A percentile compares a stretch with the other conserved stretches of the same genome.
phyloP scores from a whole-genome alignment of 2,329 filamentous ascomycete genomes.

The Colletotrichum echinochloae region DNA sequence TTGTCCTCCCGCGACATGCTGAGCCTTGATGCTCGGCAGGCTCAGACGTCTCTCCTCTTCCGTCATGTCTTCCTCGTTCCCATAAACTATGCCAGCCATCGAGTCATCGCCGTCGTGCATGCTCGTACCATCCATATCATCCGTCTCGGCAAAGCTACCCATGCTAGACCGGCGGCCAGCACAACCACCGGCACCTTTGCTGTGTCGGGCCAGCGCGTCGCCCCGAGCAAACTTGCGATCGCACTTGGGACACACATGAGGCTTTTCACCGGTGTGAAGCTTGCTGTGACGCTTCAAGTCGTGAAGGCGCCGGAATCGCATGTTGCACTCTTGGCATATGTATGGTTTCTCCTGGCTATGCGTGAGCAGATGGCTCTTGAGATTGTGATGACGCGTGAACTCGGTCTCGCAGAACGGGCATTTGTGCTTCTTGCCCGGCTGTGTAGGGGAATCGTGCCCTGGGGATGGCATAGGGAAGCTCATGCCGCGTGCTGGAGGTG shows the following conservation, averaged over 20 bases:
- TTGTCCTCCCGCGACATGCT: slow-evolving; percentile 70
- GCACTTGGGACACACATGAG: slow-evolving; percentile 94
- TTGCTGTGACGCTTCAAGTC: slow-evolving; percentile 97
- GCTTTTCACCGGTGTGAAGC: slow-evolving; percentile 94
- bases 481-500: slow-evolving; percentile 63
- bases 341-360: slow-evolving; percentile 99
- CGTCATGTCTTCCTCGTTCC: slow-evolving; percentile 69
- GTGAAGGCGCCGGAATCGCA: slow-evolving; percentile 91
- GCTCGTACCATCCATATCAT: slow-evolving; percentile 72
- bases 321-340: slow-evolving; percentile 91
- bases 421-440: slow-evolving; percentile 85
- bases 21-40: slow-evolving; percentile 79
- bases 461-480: slow-evolving; percentile 67
- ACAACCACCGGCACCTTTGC: slow-evolving; percentile 94
- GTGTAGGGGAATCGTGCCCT: slow-evolving; percentile 65
- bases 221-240: slow-evolving; percentile 94
- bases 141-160: slow-evolving; percentile 83
- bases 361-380: slow-evolving; percentile 96
- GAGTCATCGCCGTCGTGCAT: slow-evolving; percentile 65
- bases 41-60: slow-evolving; percentile 74
- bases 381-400: slow-evolving; percentile 96
- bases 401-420: slow-evolving; percentile 97
- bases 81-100: slow-evolving; percentile 56
- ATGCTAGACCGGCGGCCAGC: slow-evolving; percentile 90
- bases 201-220: slow-evolving; percentile 93